Conservation (phyloP, 108 stramenopile genomes). For the Fragilariopsis cylindrus region DNA sequence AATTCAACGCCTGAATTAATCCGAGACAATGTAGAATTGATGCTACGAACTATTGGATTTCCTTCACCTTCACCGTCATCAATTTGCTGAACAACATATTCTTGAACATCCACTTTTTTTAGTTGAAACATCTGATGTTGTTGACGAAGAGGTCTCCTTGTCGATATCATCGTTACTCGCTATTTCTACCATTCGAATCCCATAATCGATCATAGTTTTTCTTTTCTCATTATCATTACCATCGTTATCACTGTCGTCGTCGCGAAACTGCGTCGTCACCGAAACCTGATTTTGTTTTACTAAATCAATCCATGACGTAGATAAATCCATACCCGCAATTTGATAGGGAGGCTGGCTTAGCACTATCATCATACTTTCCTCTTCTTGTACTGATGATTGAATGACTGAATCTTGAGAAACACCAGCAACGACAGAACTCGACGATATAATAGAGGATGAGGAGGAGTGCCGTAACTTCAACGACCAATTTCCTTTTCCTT, state of each 20-base stretch:
- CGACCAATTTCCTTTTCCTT: too few species aligned
- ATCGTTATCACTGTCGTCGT: neutral
- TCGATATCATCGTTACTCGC: constrained; percentile 24
- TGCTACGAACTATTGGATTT: constrained; percentile 20
- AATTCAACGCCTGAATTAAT: constrained; percentile 37
- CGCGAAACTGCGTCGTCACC: constrained; percentile 20
- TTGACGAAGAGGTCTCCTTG: neutral
- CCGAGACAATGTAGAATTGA: constrained; percentile 42
- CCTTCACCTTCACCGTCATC: neutral
- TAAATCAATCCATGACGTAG: constrained; percentile 36
- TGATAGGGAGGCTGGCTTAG: constrained; percentile 27
- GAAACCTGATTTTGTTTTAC: constrained; percentile 39
- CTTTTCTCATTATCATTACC: neutral
- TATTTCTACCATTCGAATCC: constrained; percentile 30
- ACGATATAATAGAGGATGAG: too few species aligned
- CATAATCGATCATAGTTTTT: constrained; percentile 35
- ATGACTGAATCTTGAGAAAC: too few species aligned
- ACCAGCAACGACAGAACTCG: too few species aligned
- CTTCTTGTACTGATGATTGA: too few species aligned
- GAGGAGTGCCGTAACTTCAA: too few species aligned
- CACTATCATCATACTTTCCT: neutral
- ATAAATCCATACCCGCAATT: constrained; percentile 36
- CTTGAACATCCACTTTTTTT: constrained; percentile 5
- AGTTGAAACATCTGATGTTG: neutral
- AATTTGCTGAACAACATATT: neutral